Percentiles rank a stretch among this genome's conserved stretches.
phyloP scores from a whole-genome alignment of 1,284 basidiomycete genomes.

The Gomphus sp. region DNA sequence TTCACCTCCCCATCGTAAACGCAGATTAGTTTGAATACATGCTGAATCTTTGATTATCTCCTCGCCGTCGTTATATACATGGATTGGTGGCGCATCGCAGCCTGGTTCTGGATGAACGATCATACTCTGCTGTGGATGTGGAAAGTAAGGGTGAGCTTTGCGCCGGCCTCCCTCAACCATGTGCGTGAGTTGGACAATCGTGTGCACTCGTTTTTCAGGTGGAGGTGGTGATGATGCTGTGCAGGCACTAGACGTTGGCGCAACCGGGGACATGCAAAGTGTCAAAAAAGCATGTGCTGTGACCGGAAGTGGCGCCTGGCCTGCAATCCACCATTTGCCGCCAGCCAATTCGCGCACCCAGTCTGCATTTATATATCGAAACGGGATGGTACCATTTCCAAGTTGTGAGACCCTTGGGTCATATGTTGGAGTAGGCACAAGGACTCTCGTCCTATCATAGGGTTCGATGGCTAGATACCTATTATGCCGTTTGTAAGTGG shows the following conservation, averaged over 20 bases:
- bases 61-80: conserved; percentile 43
- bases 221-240: conserved; percentile 10
- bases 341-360: conserved; percentile 70
- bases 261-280: conserved; percentile 31
- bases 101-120: conserved; percentile 39
- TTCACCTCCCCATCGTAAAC: conserved; percentile 1
- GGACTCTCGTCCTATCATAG: conserved; percentile 70
- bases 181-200: conserved; percentile 72
- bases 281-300: conserved; percentile 71
- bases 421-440: conserved; percentile 22
- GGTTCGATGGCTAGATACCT: conserved; percentile 69
- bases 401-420: conserved; percentile 14
- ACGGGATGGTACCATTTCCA: conserved; percentile 19
- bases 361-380: conserved; percentile 72
- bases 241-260: conserved; percentile 12
- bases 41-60: conserved; percentile 41
- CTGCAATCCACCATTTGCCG: conserved; percentile 73
- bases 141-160: conserved; percentile 74
- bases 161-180: conserved; percentile 52
- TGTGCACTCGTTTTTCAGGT: conserved; percentile 38
- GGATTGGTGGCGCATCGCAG: conserved; percentile 30
- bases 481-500: conserved; percentile 40
- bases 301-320: conserved; percentile 65
- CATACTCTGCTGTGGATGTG: conserved; percentile 46
- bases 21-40: conserved; percentile 32